These are phyloP conservation scores for Helotiales sp. DNA, from an alignment of 2,329 filamentous ascomycete genomes.

Conservation along the genomic window DNA sequence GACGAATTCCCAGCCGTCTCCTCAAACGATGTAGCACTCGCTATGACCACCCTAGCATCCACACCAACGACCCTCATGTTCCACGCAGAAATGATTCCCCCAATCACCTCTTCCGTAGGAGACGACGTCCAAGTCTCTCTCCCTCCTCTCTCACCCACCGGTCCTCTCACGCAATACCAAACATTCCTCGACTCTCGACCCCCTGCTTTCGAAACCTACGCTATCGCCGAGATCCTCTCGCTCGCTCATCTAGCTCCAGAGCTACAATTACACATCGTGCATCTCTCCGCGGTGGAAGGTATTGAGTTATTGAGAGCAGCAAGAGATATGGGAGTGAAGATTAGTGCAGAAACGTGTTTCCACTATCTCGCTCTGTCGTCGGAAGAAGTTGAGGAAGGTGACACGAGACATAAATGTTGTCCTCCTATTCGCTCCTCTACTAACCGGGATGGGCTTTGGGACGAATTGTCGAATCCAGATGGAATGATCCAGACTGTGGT, in stretches of 20 bases:
- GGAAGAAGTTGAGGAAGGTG: slow-evolving; percentile 65
- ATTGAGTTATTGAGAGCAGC: slow-evolving; percentile 67
- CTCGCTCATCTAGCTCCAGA: slow-evolving; percentile 77
- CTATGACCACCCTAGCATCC: slow-evolving; percentile 78
- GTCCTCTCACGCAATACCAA: slow-evolving; percentile 74
- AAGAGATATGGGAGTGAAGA: slow-evolving; percentile 60
- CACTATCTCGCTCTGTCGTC: slow-evolving; percentile 71
- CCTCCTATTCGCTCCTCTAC: slow-evolving; percentile 65
- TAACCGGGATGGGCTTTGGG: slow-evolving; percentile 71
- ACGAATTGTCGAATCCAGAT: slow-evolving; percentile 68
- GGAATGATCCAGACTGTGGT: slow-evolving; percentile 91
- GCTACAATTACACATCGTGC: slow-evolving; percentile 84
- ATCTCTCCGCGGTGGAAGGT: slow-evolving; percentile 67
- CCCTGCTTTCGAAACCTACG: slow-evolving; percentile 86
- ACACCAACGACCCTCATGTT: slow-evolving; percentile 95
- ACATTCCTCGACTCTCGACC: slow-evolving; percentile 93
- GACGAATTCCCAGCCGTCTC: slow-evolving; percentile 96
- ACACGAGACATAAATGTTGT: slow-evolving; percentile 74
- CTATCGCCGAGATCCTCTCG: slow-evolving; percentile 81
- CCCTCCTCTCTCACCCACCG: slow-evolving; percentile 68
- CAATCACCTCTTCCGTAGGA: slow-evolving; percentile 75
- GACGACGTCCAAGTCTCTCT: slow-evolving; percentile 71
- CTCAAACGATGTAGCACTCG: slow-evolving; percentile 72
- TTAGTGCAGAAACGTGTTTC: slow-evolving; percentile 77
- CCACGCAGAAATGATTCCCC: slow-evolving; percentile 97